phyloP scores from a whole-genome alignment of 148 eudicot genomes.

The Vaccinium vitisidaea region DNA sequence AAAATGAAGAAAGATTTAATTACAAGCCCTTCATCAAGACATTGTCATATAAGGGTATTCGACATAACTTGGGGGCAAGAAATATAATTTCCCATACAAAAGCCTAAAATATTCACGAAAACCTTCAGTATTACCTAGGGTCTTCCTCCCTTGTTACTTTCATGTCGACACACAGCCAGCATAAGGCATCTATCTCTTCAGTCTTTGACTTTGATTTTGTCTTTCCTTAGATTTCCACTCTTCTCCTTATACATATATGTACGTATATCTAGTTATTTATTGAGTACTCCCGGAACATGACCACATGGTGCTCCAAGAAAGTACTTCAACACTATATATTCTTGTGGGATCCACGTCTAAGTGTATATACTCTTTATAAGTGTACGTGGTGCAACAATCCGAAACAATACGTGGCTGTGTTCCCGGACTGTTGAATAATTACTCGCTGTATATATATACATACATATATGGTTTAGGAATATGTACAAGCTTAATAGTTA shows the following conservation, averaged over 20 bases:
- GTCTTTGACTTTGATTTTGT: conserved; percentile 24
- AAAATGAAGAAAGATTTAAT: background rate
- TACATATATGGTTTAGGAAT: background rate
- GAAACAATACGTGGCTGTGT: too few species aligned
- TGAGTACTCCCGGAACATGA: too few species aligned
- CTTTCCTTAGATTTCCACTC: conserved; percentile 7
- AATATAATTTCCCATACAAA: background rate
- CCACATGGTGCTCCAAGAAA: too few species aligned
- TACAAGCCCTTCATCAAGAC: background rate
- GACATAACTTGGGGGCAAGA: background rate
- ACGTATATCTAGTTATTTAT: background rate
- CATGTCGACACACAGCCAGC: background rate
- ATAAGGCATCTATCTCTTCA: background rate
- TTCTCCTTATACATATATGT: background rate
- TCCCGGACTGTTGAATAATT: too few species aligned
- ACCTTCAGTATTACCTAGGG: background rate
- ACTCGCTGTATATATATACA: background rate
- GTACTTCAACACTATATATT: too few species aligned
- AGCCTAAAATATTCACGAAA: background rate
- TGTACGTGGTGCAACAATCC: too few species aligned
- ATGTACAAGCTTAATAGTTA: background rate
- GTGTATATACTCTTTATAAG: too few species aligned
- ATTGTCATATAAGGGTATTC: background rate
- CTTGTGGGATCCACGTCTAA: too few species aligned
- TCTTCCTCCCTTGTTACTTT: background rate